Conservation (phyloP, 208 protist genomes). For the Leishmania guyanensis region DNA sequence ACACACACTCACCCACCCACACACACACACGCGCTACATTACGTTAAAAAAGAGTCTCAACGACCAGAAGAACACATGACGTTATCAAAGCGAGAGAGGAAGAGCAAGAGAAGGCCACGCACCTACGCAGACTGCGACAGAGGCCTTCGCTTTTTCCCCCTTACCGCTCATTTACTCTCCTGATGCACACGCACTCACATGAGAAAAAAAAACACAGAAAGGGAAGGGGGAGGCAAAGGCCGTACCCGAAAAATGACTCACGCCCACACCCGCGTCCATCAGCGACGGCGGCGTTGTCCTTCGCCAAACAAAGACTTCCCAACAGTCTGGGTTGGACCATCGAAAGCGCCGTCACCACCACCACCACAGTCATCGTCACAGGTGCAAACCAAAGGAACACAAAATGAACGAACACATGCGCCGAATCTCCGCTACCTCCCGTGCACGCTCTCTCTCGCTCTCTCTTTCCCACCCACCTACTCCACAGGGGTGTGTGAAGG, state of each 20-base stretch:
- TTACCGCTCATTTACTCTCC: neutral
- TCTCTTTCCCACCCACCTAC: neutral
- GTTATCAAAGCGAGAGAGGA: neutral
- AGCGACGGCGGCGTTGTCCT: neutral
- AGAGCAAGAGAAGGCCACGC: neutral
- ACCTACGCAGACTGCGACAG: neutral
- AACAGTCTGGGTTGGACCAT: neutral
- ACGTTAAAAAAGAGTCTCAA: neutral
- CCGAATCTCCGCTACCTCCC: neutral
- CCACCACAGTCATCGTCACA: neutral
- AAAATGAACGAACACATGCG: neutral
- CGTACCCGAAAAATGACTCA: too few species aligned
- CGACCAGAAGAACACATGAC: neutral
- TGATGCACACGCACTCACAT: too few species aligned
- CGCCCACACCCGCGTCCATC: neutral
- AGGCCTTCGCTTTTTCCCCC: neutral
- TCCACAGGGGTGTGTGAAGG: neutral
- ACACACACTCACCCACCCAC: neutral
- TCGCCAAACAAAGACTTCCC: neutral
- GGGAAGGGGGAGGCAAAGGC: neutral
- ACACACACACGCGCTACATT: neutral
- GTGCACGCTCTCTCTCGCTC: neutral
- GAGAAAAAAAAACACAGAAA: neutral
- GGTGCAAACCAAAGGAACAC: neutral
- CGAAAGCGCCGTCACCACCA: neutral